phyloP scores from a whole-genome alignment of 768 basidiomycete genomes.

The Suillus discolor region DNA sequence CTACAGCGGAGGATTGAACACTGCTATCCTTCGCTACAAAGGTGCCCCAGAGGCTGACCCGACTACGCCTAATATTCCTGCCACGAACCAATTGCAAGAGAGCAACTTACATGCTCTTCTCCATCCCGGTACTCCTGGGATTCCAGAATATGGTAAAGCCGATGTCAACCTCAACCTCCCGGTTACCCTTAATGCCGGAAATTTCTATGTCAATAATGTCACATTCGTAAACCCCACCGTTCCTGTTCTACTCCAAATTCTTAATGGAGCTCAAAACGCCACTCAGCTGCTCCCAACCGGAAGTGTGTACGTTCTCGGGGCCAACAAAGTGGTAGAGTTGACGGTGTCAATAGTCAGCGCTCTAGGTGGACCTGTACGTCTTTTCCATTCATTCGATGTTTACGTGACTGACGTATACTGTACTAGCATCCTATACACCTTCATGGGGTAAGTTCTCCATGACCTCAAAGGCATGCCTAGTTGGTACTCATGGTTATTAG shows the following conservation, averaged over 20 bases:
- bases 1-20: constrained; percentile 47
- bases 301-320: constrained; percentile 23
- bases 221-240: constrained; percentile 31
- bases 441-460: constrained; percentile 37
- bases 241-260: constrained; percentile 22
- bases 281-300: constrained; percentile 27
- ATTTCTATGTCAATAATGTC: constrained; percentile 16
- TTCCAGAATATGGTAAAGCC: constrained; percentile 38
- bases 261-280: constrained; percentile 40
- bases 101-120: constrained; percentile 25
- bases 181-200: constrained; percentile 7
- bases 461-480: neutral
- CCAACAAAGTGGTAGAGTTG: constrained; percentile 31
- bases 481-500: constrained; percentile 20
- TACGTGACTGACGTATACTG: neutral
- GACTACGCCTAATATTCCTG: constrained; percentile 31
- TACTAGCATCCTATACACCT: constrained; percentile 45
- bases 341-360: constrained; percentile 12
- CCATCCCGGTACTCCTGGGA: constrained; percentile 40
- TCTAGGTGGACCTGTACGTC: constrained; percentile 6
- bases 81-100: constrained; percentile 33
- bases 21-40: constrained; percentile 53
- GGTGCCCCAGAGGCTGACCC: constrained; percentile 45
- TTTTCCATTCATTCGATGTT: neutral
- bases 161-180: constrained; percentile 37